A percentile compares a stretch with the other conserved stretches of the same genome.
Evolutionary conservation across 2,329 filamentous ascomycete species (phyloP).

Genomic region (Fusarium penzigii): DNA sequence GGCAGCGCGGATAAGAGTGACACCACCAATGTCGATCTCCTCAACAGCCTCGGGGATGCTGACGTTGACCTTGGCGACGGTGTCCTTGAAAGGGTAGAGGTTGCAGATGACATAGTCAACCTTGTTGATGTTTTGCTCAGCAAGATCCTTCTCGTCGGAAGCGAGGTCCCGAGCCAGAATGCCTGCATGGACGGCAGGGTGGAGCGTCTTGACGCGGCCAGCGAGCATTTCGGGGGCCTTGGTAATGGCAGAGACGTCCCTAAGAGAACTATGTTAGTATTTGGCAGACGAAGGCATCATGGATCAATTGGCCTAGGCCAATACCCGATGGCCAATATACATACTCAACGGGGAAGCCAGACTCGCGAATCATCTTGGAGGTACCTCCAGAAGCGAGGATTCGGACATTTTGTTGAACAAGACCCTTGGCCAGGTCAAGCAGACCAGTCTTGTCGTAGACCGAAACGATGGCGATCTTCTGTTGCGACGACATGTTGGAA

Average conservation of each 20-base stretch:
- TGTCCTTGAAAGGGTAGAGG: conserved; percentile 98
- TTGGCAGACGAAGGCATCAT: background rate
- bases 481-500: conserved; percentile 41
- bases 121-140: conserved; percentile 91
- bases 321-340: conserved; percentile 29
- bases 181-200: conserved; percentile 86
- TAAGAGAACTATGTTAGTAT: conserved; percentile 37
- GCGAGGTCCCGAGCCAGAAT: conserved; percentile 94
- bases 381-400: conserved; percentile 95
- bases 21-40: conserved; percentile 97
- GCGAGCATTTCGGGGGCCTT: conserved; percentile 96
- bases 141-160: conserved; percentile 95
- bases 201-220: conserved; percentile 84
- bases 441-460: conserved; percentile 99
- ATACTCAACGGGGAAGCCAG: conserved; percentile 92
- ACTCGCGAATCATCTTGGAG: conserved; percentile 94
- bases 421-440: conserved; percentile 86
- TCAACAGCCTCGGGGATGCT: conserved; percentile 96
- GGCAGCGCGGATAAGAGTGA: conserved; percentile 92
- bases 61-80: conserved; percentile 93
- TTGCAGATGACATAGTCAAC: conserved; percentile 98
- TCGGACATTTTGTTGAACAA: conserved; percentile 85
- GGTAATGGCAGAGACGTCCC: conserved; percentile 96
- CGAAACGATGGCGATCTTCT: conserved; percentile 84
- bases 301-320: background rate